Conservation (phyloP, 1,284 basidiomycete genomes). For the Tilletia horrida region DNA sequence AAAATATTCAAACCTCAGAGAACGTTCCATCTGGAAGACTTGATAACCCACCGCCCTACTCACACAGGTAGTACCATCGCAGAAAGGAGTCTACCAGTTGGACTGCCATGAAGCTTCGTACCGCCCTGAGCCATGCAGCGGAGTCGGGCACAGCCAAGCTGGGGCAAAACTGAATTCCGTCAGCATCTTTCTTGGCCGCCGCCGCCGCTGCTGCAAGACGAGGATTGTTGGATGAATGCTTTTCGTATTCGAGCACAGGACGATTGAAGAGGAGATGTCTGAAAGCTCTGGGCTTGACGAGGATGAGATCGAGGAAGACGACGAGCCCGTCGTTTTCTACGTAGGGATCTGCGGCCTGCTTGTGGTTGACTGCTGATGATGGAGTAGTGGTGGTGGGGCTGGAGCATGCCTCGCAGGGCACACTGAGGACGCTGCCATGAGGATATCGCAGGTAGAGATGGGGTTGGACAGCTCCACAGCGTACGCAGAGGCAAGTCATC, state of each 20-base stretch:
- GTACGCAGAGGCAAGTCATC: neutral
- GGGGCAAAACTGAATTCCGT: neutral
- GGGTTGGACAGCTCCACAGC: neutral
- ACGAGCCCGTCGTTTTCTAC: conserved; percentile 7
- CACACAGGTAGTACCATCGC: conserved; percentile 10
- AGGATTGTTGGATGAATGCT: neutral
- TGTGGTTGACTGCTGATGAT: neutral
- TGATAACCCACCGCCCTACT: too few species aligned
- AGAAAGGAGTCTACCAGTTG: neutral
- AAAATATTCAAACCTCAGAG: too few species aligned
- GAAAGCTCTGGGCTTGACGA: conserved; percentile 16
- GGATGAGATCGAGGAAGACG: conserved; percentile 9
- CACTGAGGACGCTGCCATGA: neutral
- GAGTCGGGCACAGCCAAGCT: neutral
- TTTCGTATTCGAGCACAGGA: neutral
- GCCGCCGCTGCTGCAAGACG: neutral
- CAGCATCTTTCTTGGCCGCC: neutral
- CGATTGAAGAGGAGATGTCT: conserved; percentile 19
- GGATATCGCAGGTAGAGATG: conserved; percentile 3
- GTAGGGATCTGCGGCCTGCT: neutral
- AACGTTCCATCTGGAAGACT: too few species aligned
- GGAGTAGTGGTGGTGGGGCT: neutral
- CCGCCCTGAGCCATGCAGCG: neutral
- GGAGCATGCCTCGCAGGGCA: neutral
- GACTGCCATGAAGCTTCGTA: neutral